Percentiles rank a stretch among this genome's conserved stretches.
These are phyloP conservation scores for Laburnicola sp. DNA, from an alignment of 2,329 filamentous ascomycete species.

Conservation along the genomic window DNA sequence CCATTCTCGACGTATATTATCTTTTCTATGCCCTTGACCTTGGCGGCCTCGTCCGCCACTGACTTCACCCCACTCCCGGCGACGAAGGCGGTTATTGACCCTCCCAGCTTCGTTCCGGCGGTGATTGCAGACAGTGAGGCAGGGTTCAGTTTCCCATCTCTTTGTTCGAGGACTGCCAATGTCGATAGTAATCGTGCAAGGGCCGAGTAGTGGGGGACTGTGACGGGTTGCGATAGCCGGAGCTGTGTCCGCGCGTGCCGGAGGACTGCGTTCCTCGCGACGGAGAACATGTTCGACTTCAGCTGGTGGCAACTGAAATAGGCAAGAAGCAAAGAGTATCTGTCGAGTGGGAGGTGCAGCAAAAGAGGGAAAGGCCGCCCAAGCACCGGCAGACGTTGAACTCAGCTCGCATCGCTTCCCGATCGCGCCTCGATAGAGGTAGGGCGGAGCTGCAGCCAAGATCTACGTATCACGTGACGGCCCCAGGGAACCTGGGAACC, in stretches of 20 bases:
- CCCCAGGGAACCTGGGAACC: too few species aligned
- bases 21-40: slow-evolving; percentile 89
- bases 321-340: not conserved
- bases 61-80: slow-evolving; percentile 77
- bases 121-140: slow-evolving; percentile 83
- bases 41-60: slow-evolving; percentile 81
- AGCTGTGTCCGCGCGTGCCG: slow-evolving; percentile 51
- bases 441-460: slow-evolving; percentile 4
- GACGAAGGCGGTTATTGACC: slow-evolving; percentile 81
- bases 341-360: not conserved
- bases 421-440: slow-evolving; percentile 14
- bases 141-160: slow-evolving; percentile 80
- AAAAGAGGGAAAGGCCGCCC: not conserved
- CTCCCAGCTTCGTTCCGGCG: slow-evolving; percentile 84
- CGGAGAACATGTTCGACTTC: slow-evolving; percentile 39
- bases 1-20: slow-evolving; percentile 84
- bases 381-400: slow-evolving; percentile 21
- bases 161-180: slow-evolving; percentile 88
- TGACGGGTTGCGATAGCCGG: slow-evolving; percentile 37
- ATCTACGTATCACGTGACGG: slow-evolving; percentile 19
- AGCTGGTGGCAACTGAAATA: not conserved
- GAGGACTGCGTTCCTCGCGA: slow-evolving; percentile 41
- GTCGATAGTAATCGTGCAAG: slow-evolving; percentile 77
- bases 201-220: slow-evolving; percentile 55
- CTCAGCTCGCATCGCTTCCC: slow-evolving; percentile 35